phyloP scores from a whole-genome alignment of 495 filamentous ascomycete genomes.

The Neurospora discreta region DNA sequence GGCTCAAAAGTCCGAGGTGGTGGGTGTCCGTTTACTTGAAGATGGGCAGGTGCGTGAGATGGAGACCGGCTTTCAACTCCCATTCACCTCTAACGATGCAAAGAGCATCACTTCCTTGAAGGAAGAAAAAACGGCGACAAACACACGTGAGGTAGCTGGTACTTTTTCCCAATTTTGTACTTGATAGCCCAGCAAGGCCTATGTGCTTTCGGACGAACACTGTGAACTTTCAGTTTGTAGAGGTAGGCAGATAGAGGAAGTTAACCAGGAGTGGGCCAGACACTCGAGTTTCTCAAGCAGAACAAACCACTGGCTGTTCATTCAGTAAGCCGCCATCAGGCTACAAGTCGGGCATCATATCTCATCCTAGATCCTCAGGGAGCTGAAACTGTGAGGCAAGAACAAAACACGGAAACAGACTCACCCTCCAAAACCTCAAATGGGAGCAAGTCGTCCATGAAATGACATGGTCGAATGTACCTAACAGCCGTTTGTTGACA shows the following conservation, averaged over 20 bases:
- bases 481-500: not conserved
- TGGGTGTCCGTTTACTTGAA: not conserved
- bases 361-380: not conserved
- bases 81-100: not conserved
- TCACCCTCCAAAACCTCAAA: too few species aligned
- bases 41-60: not conserved
- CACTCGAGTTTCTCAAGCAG: too few species aligned
- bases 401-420: not conserved
- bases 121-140: not conserved
- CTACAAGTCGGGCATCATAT: not conserved
- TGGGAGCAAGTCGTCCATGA: too few species aligned
- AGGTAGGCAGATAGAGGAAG: not conserved
- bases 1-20: not conserved
- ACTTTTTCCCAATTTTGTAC: not conserved
- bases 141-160: not conserved
- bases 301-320: too few species aligned
- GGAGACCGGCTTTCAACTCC: not conserved
- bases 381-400: not conserved
- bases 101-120: not conserved
- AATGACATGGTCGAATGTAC: not conserved
- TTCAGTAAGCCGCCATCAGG: too few species aligned
- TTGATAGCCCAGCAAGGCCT: not conserved
- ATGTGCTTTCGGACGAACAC: not conserved
- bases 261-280: too few species aligned
- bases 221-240: not conserved